These are phyloP conservation scores for Cladosporium velox DNA, from an alignment of 2,329 filamentous ascomycete species.

Conservation along the genomic window DNA sequence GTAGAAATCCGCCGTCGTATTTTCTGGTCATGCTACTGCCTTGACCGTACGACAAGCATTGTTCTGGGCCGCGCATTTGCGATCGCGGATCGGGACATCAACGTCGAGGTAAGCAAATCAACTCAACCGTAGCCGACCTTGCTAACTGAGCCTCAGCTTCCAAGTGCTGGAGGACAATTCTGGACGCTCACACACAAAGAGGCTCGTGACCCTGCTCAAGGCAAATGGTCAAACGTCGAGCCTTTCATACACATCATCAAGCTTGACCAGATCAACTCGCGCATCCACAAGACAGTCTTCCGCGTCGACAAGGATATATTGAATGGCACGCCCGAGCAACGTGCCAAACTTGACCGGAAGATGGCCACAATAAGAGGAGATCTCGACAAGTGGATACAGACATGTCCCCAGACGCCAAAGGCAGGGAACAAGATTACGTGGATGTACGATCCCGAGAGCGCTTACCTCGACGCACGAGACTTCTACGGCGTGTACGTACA, in stretches of 20 bases:
- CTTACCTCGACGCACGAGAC: slow-evolving; percentile 7
- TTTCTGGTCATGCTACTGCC: slow-evolving; percentile 42
- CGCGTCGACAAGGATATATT: slow-evolving; percentile 9
- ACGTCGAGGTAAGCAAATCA: slow-evolving; percentile 14
- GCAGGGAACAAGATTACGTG: slow-evolving; percentile 9
- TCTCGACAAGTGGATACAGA: slow-evolving; percentile 14
- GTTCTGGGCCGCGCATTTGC: slow-evolving; percentile 40
- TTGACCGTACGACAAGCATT: slow-evolving; percentile 40
- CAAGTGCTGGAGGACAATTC: slow-evolving; percentile 17
- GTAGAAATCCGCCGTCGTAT: slow-evolving; percentile 28
- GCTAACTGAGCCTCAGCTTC: neutral
- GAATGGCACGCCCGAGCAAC: neutral
- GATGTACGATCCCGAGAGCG: slow-evolving; percentile 18
- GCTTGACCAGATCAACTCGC: slow-evolving; percentile 12
- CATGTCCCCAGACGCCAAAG: slow-evolving; percentile 13
- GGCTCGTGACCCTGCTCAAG: slow-evolving; percentile 4
- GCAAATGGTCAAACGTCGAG: slow-evolving; percentile 16
- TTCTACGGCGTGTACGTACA: slow-evolving; percentile 15
- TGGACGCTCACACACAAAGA: slow-evolving; percentile 17
- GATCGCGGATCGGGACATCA: slow-evolving; percentile 36
- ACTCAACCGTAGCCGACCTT: neutral
- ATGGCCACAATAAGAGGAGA: slow-evolving; percentile 7
- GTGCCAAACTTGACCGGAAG: slow-evolving; percentile 10
- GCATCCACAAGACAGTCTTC: slow-evolving; percentile 17
- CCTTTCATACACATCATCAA: slow-evolving; percentile 20